phyloP scores from a whole-genome alignment of 805 yeast genomes.

The Suhomyces faveliae region DNA sequence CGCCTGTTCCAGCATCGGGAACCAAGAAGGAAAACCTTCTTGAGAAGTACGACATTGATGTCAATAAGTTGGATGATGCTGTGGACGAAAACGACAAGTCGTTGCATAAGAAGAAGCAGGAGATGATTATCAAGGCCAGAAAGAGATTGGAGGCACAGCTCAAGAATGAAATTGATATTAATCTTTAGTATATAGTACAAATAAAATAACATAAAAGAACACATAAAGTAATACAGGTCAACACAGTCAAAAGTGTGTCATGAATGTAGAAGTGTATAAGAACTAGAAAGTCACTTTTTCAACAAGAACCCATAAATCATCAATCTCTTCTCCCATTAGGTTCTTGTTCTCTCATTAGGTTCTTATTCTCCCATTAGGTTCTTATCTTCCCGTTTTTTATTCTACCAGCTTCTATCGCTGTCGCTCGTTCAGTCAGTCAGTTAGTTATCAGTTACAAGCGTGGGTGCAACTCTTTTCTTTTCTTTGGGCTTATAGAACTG shows the following conservation, averaged over 20 bases:
- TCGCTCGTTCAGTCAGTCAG: too few species aligned
- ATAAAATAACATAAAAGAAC: background rate
- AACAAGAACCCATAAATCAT: too few species aligned
- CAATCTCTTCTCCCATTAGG: too few species aligned
- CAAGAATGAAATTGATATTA: slow-evolving; percentile 22
- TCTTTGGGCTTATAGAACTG: slow-evolving; percentile 9
- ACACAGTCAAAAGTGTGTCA: too few species aligned
- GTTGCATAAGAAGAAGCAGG: slow-evolving; percentile 28
- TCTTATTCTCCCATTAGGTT: too few species aligned
- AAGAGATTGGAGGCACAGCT: slow-evolving; percentile 46
- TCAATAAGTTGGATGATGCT: slow-evolving; percentile 13
- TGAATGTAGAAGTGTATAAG: too few species aligned
- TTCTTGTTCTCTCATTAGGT: too few species aligned
- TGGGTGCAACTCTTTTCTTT: slow-evolving; percentile 23
- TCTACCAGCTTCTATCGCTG: too few species aligned
- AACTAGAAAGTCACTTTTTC: too few species aligned
- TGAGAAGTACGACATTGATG: slow-evolving; percentile 44
- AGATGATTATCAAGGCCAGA: slow-evolving; percentile 43
- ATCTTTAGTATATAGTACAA: background rate
- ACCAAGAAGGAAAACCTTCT: slow-evolving; percentile 21
- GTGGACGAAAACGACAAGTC: slow-evolving; percentile 12
- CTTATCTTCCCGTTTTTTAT: too few species aligned
- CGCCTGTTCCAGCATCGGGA: slow-evolving; percentile 9
- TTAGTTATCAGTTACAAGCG: slow-evolving; percentile 10
- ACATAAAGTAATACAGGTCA: background rate